Evolutionary conservation across 208 protist species (phyloP).

Genomic region (Borovskyia barvae): DNA sequence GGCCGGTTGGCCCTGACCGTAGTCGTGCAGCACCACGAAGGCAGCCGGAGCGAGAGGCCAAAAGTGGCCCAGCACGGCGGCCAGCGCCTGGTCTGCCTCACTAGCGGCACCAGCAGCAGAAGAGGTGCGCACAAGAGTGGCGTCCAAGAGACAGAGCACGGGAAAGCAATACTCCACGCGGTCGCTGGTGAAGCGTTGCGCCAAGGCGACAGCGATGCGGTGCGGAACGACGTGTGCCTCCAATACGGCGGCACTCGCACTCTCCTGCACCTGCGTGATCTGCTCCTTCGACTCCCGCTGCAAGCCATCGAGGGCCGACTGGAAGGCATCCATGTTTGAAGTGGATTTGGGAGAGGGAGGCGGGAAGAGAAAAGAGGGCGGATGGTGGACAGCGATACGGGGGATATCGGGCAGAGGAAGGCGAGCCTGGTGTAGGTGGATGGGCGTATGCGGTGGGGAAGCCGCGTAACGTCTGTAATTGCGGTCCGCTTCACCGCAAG

Average conservation of each 20-base stretch:
- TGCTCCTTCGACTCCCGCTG: slow-evolving; percentile 71
- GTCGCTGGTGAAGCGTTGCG: slow-evolving; percentile 56
- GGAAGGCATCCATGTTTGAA: slow-evolving; percentile 51
- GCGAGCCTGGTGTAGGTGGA: no score
- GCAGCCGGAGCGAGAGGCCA: slow-evolving; percentile 36
- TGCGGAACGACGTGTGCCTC: slow-evolving; percentile 30
- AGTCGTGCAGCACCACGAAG: slow-evolving; percentile 32
- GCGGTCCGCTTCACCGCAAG: not conserved
- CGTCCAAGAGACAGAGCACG: slow-evolving; percentile 72
- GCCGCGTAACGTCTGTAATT: not conserved
- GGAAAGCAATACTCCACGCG: slow-evolving; percentile 52
- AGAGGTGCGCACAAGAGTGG: slow-evolving; percentile 30
- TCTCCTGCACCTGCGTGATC: slow-evolving; percentile 37
- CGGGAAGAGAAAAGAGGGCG: not conserved
- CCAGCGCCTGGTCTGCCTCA: slow-evolving; percentile 22
- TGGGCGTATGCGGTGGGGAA: not conserved
- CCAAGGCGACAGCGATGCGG: slow-evolving; percentile 58
- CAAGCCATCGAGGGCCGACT: slow-evolving; percentile 41
- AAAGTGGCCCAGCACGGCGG: slow-evolving; percentile 48
- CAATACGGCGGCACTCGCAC: slow-evolving; percentile 27
- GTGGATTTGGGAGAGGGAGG: not conserved
- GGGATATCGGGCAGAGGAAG: no score
- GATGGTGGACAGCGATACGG: not conserved
- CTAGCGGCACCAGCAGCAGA: slow-evolving; percentile 1
- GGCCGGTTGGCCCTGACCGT: slow-evolving; percentile 13